Percentiles rank a stretch among this genome's conserved stretches.
phyloP scores from a whole-genome alignment of 805 yeast species.

The Lipomyces mesembrius region DNA sequence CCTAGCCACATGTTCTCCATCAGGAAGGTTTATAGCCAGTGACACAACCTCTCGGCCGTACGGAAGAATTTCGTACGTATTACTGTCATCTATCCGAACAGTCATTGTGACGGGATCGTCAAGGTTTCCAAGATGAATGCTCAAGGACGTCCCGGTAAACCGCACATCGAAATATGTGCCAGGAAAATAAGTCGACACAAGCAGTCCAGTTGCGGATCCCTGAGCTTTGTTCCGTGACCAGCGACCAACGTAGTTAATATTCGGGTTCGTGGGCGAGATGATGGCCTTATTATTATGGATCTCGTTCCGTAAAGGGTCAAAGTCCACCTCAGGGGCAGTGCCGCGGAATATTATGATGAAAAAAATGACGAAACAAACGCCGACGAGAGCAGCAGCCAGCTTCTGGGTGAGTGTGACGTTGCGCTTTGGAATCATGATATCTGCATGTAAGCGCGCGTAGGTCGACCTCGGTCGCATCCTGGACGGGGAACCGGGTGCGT shows the following conservation, averaged over 20 bases:
- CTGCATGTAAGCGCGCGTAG: slow-evolving; percentile 1
- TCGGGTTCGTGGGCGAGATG: slow-evolving; percentile 24
- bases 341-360: slow-evolving; percentile 16
- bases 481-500: not conserved
- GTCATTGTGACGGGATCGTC: slow-evolving; percentile 26
- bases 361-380: slow-evolving; percentile 32
- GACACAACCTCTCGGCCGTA: slow-evolving; percentile 35
- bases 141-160: slow-evolving; percentile 36
- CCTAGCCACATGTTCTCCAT: slow-evolving; percentile 24
- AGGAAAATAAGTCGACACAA: slow-evolving; percentile 28
- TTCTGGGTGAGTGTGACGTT: slow-evolving; percentile 15
- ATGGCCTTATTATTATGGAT: slow-evolving; percentile 15
- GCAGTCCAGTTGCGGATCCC: slow-evolving; percentile 28
- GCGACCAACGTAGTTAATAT: slow-evolving; percentile 28
- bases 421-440: slow-evolving; percentile 11
- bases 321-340: slow-evolving; percentile 14
- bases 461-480: not conserved
- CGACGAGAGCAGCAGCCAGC: slow-evolving; percentile 26
- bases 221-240: slow-evolving; percentile 36
- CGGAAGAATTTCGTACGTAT: slow-evolving; percentile 24
- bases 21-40: slow-evolving; percentile 21
- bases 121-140: slow-evolving; percentile 35
- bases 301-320: slow-evolving; percentile 31
- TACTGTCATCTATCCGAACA: slow-evolving; percentile 20
- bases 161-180: slow-evolving; percentile 34